These are phyloP conservation scores for Ailanthus altissimus DNA, from an alignment of 345 rosid species.

Conservation along the genomic window DNA sequence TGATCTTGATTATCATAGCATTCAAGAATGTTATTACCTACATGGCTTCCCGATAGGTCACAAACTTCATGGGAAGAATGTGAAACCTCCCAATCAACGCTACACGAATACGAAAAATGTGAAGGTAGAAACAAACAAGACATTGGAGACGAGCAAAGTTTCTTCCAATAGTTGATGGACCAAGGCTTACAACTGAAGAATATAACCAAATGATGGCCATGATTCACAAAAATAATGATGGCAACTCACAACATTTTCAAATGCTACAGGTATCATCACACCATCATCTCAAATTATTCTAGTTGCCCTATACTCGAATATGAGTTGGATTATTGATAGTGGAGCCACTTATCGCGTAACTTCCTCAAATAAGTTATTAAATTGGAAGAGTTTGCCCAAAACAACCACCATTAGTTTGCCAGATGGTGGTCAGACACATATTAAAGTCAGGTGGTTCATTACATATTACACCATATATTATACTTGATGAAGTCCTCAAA, in stretches of 20 bases:
- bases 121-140: neutral
- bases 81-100: neutral
- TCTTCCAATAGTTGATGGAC: neutral
- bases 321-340: neutral
- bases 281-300: neutral
- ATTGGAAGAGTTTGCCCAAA: neutral
- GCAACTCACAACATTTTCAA: neutral
- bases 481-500: neutral
- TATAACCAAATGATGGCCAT: neutral
- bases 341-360: neutral
- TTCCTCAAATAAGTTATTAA: neutral
- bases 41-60: conserved; percentile 1
- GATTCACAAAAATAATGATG: neutral
- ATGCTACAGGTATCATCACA: neutral
- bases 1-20: neutral
- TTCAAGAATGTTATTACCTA: neutral
- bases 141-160: too few species aligned
- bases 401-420: neutral
- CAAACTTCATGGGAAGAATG: neutral
- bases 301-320: too few species aligned
- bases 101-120: neutral
- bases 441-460: neutral
- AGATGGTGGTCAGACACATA: neutral
- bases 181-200: neutral
- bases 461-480: neutral